Conservation (phyloP, 306 rosid species). For the Malus orientalis region DNA sequence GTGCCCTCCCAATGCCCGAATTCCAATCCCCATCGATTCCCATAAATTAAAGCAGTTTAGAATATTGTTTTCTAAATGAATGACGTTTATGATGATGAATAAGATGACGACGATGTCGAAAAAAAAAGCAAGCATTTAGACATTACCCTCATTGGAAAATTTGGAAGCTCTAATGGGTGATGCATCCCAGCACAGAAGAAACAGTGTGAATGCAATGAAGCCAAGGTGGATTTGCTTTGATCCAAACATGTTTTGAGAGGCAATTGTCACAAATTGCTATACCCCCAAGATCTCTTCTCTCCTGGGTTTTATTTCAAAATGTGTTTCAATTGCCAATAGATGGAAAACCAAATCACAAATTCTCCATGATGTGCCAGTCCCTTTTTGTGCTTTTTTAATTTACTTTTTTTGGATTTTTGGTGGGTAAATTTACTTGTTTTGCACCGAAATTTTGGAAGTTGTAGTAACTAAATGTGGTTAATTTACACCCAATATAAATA, state of each 20-base stretch:
- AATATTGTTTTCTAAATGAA: too few species aligned
- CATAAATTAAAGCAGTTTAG: too few species aligned
- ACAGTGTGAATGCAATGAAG: not conserved
- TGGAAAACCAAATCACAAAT: not conserved
- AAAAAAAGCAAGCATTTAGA: not conserved
- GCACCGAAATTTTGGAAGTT: too few species aligned
- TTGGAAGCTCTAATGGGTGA: not conserved
- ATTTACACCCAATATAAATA: too few species aligned
- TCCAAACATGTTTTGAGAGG: not conserved
- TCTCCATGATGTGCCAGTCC: not conserved
- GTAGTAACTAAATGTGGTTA: too few species aligned
- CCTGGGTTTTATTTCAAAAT: not conserved
- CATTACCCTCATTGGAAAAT: not conserved
- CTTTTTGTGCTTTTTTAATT: too few species aligned
- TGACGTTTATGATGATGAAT: too few species aligned
- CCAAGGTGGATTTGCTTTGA: constrained; percentile 3
- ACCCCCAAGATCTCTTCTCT: not conserved
- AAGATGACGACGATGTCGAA: too few species aligned
- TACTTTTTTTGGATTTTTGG: too few species aligned
- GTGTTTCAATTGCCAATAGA: not conserved
- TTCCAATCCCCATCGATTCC: too few species aligned
- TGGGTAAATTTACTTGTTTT: too few species aligned
- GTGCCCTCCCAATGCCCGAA: too few species aligned
- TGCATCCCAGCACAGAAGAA: constrained; percentile 3
- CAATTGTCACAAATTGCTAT: not conserved